phyloP scores from a whole-genome alignment of 2,329 filamentous ascomycete species.

The Ceratocystis variospora region DNA sequence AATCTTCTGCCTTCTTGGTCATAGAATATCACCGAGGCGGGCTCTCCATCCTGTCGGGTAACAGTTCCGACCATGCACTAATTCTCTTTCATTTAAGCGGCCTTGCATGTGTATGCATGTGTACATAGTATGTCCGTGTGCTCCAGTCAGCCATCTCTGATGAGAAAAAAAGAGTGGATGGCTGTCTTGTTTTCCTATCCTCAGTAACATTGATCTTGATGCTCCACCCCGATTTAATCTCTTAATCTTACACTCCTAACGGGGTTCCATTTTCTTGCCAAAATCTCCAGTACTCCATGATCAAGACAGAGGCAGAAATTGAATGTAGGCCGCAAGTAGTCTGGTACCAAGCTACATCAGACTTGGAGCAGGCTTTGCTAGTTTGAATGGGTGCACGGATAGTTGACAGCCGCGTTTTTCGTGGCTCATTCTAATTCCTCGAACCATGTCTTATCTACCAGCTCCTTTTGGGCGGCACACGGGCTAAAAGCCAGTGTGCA shows the following conservation, averaged over 20 bases:
- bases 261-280: too few relatives aligned
- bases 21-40: background rate
- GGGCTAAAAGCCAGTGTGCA: background rate
- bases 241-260: too few relatives aligned
- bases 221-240: too few relatives aligned
- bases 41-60: background rate
- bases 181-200: too few relatives aligned
- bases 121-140: background rate
- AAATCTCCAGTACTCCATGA: too few relatives aligned
- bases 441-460: background rate
- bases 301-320: too few relatives aligned
- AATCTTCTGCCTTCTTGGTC: background rate
- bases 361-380: background rate
- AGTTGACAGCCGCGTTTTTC: background rate
- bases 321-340: background rate
- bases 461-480: background rate
- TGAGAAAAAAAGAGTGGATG: too few relatives aligned
- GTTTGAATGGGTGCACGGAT: background rate
- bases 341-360: background rate
- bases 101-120: background rate
- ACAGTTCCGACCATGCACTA: background rate
- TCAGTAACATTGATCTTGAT: too few relatives aligned
- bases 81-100: background rate
- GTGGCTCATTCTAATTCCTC: background rate
- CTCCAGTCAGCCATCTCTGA: background rate